Percentiles rank a stretch among this genome's conserved stretches.
Evolutionary conservation across 495 filamentous ascomycete species (phyloP).

Genomic region (Penicillium desertorum): DNA sequence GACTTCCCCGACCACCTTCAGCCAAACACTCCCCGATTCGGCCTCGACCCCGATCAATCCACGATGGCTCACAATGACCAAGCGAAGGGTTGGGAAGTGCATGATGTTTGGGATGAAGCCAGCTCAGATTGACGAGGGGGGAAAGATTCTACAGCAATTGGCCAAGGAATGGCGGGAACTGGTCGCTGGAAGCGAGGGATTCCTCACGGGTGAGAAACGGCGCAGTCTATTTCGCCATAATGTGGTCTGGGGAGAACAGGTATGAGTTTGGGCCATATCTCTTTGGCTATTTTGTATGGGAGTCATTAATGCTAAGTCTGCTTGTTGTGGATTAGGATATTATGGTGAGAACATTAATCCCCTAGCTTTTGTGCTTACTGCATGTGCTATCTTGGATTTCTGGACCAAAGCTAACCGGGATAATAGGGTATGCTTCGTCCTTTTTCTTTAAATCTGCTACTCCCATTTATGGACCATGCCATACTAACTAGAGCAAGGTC

Average conservation of each 20-base stretch:
- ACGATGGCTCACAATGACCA: slow-evolving; percentile 77
- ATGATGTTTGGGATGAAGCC: slow-evolving; percentile 71
- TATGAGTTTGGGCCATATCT: slow-evolving; percentile 31
- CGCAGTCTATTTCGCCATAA: slow-evolving; percentile 67
- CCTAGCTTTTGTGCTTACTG: neutral
- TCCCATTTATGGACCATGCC: neutral
- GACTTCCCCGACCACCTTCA: slow-evolving; percentile 12
- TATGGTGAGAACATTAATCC: slow-evolving; percentile 47
- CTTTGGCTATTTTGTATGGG: neutral
- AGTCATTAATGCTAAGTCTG: slow-evolving; percentile 15
- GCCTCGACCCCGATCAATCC: slow-evolving; percentile 37
- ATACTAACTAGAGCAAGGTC: slow-evolving; percentile 48
- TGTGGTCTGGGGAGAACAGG: slow-evolving; percentile 93
- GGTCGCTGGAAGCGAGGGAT: slow-evolving; percentile 78
- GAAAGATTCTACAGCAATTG: slow-evolving; percentile 58
- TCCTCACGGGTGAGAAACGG: slow-evolving; percentile 63
- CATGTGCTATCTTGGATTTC: neutral
- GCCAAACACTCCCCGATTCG: slow-evolving; percentile 17
- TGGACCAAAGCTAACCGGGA: slow-evolving; percentile 12
- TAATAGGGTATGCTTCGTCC: slow-evolving; percentile 27
- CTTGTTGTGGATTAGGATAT: slow-evolving; percentile 45
- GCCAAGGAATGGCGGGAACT: slow-evolving; percentile 75
- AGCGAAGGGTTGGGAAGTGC: slow-evolving; percentile 75
- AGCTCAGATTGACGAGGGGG: slow-evolving; percentile 61
- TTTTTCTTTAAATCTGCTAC: neutral